Evolutionary conservation across 371 early-diverging fungal species (phyloP), one percentile per base, ranked within the genome.

Genomic region (Blakeslea trispora): DNA sequence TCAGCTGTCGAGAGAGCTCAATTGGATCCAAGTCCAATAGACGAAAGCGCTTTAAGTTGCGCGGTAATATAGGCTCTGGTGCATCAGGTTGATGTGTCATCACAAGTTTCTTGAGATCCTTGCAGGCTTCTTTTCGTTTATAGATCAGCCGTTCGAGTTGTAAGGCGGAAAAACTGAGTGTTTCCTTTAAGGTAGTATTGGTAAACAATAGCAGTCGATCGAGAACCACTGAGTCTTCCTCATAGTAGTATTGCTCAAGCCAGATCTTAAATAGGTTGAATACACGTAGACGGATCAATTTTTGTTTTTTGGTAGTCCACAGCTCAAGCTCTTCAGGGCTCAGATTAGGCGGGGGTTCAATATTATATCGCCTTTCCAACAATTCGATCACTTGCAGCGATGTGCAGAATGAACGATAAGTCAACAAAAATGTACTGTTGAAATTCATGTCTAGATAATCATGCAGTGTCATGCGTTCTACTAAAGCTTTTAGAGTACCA

Each of bases 1-100:
- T 96, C 52, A 98, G 66, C 71, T 98, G 98, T 15, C 99, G 82
- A 0, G 97, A 97, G 51, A 97, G 68, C 68, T 98, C 99, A 40
- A 91, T 68, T 0, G 97, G 89, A 66, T 96, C 93, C 32, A 97
- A 63, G 50, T 97, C 97, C 57, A 87, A 44, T 35, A 97, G 69
- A 55, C 81, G 82, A 61, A 91, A 67, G 47, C 78, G 81, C 51
- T 85, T 87, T 44, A 84, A 41, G 24, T 81, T 84, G 32, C 82
- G 81, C 1, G 92, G 92, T 32, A 88, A 65, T 35, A 92, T 89
- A 0, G 92, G 86, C 34, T 81, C 74, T 13, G 92, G 90, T 3
- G 88, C 81, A 24, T 76, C 77, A 0, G 81, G 39, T 18, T 46
- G 75, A 45, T 83, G 61, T 9, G 86, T 90, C 11, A 76, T 71